These are phyloP conservation scores for Cornus suecica DNA, from an alignment of 148 eudicot species.

Conservation along the genomic window DNA sequence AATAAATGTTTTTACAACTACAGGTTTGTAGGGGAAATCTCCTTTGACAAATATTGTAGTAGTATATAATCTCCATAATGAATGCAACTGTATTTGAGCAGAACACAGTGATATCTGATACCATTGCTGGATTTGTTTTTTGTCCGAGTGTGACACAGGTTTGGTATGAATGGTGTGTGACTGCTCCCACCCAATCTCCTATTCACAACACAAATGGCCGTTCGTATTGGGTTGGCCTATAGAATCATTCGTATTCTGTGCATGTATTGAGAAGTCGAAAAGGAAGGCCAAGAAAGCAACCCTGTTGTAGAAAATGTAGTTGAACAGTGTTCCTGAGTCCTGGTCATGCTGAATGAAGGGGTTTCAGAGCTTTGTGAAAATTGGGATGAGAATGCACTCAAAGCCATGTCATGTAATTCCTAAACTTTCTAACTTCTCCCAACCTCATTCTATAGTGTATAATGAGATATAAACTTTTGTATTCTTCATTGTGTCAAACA, in stretches of 20 bases:
- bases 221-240: conserved; percentile 96
- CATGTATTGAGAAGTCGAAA: neutral
- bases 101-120: neutral
- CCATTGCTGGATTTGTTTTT: neutral
- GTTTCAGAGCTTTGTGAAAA: neutral
- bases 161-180: conserved; percentile 95
- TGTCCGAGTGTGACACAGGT: conserved; percentile 46
- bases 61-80: neutral
- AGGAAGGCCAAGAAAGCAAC: neutral
- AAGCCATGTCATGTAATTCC: neutral
- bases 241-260: neutral
- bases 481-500: neutral
- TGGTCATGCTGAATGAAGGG: neutral
- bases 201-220: conserved; percentile 89
- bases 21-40: neutral
- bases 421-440: neutral
- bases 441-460: neutral
- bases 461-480: neutral
- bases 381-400: neutral
- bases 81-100: neutral
- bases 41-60: neutral
- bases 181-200: conserved; percentile 60
- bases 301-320: neutral
- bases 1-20: neutral
- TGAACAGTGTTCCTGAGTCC: neutral